Conservation (phyloP, 352 stramenopile genomes). For the Globisporangium orthogonon region DNA sequence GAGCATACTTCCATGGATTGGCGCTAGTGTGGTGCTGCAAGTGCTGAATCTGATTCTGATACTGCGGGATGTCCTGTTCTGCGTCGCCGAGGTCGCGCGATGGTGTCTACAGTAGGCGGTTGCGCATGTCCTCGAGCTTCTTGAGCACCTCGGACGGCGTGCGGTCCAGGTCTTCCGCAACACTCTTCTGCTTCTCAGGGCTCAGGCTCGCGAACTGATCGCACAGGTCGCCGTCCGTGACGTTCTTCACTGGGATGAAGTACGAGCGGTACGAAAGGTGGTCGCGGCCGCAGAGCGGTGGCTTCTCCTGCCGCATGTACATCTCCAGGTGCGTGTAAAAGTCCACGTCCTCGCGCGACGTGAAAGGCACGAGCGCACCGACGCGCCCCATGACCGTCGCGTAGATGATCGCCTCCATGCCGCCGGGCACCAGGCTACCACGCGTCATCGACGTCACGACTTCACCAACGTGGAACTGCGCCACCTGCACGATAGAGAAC, state of each 20-base stretch:
- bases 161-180: constrained; percentile 94
- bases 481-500: constrained; percentile 30
- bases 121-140: constrained; percentile 98
- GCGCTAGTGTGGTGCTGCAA: too few species aligned
- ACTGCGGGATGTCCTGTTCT: not conserved
- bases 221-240: constrained; percentile 98
- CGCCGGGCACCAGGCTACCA: constrained; percentile 93
- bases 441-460: constrained; percentile 97
- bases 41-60: not conserved
- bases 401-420: constrained; percentile 96
- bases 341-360: constrained; percentile 95
- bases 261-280: constrained; percentile 97
- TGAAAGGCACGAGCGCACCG: constrained; percentile 96
- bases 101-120: constrained; percentile 89
- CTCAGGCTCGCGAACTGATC: constrained; percentile 93
- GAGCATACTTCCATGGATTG: not conserved
- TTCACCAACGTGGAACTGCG: constrained; percentile 97
- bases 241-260: constrained; percentile 97
- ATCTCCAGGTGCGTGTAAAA: constrained; percentile 99
- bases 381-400: constrained; percentile 95
- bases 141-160: constrained; percentile 97
- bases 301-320: constrained; percentile 88
- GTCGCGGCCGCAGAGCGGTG: constrained; percentile 93
- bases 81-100: not conserved
- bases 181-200: constrained; percentile 92